A percentile compares a stretch with the other conserved stretches of the same genome.
These are phyloP conservation scores for Lignosus rhinocerotis DNA, from an alignment of 1,284 basidiomycete genomes.

Conservation along the genomic window DNA sequence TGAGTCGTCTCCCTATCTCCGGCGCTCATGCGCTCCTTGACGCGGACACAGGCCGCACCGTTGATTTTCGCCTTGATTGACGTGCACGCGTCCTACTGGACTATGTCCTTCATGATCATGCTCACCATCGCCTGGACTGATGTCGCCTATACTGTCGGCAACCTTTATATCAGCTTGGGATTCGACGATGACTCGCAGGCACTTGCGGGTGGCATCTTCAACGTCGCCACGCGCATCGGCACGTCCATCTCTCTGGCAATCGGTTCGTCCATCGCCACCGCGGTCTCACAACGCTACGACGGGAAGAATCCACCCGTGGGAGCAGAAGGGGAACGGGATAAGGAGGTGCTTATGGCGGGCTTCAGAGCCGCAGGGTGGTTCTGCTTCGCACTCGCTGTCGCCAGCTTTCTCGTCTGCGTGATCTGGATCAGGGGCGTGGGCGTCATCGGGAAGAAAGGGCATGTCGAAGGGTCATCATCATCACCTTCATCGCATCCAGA, in stretches of 20 bases:
- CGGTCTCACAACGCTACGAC: slow-evolving; percentile 30
- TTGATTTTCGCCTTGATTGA: slow-evolving; percentile 37
- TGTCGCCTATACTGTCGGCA: slow-evolving; percentile 38
- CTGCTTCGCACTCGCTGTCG: slow-evolving; percentile 27
- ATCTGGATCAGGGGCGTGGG: slow-evolving; percentile 35
- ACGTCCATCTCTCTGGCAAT: slow-evolving; percentile 38
- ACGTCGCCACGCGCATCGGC: slow-evolving; percentile 38
- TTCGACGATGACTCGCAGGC: slow-evolving; percentile 39
- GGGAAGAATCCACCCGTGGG: too few species aligned
- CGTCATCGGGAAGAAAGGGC: slow-evolving; percentile 20
- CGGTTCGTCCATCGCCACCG: slow-evolving; percentile 33
- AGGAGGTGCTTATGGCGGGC: slow-evolving; percentile 36
- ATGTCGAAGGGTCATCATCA: background rate
- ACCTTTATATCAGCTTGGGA: slow-evolving; percentile 32
- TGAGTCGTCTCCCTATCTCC: too few species aligned
- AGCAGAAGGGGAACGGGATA: slow-evolving; percentile 11
- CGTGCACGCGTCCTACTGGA: slow-evolving; percentile 35
- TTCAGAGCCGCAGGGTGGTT: slow-evolving; percentile 38
- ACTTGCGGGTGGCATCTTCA: slow-evolving; percentile 40
- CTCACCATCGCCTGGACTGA: slow-evolving; percentile 30
- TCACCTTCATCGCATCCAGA: too few species aligned
- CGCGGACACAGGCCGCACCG: slow-evolving; percentile 28
- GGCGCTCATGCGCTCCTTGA: background rate
- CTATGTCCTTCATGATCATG: slow-evolving; percentile 34
- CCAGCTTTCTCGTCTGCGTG: slow-evolving; percentile 29